These are phyloP conservation scores for Benincasa hispida DNA, from an alignment of 306 rosid genomes.

Conservation along the genomic window DNA sequence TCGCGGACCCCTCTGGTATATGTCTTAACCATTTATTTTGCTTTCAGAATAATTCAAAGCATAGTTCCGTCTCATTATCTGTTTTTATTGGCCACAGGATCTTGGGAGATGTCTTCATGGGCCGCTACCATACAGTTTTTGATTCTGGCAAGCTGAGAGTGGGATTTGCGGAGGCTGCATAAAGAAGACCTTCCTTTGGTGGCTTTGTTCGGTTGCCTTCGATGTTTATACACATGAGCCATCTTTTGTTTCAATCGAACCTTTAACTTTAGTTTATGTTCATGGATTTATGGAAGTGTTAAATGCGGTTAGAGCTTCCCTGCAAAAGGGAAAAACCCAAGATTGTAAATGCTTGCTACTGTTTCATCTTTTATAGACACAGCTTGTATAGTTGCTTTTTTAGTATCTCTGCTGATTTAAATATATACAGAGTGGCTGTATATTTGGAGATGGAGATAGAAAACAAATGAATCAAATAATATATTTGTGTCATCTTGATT, in stretches of 20 bases:
- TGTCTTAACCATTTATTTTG: not conserved
- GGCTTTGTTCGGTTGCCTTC: not conserved
- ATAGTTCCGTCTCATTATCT: conserved; percentile 9
- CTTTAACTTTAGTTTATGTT: not conserved
- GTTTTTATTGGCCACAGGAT: conserved; percentile 40
- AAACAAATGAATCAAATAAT: not conserved
- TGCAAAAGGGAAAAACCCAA: not conserved
- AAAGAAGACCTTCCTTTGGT: conserved; percentile 6
- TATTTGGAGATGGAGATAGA: not conserved
- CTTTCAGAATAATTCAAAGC: not conserved
- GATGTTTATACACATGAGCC: not conserved
- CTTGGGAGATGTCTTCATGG: conserved; percentile 92
- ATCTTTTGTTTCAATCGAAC: not conserved
- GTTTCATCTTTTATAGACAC: not conserved
- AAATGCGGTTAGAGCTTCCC: not conserved
- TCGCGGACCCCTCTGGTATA: conserved; percentile 87
- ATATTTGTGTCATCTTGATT: not conserved
- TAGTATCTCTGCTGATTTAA: not conserved
- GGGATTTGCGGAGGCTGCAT: conserved; percentile 86
- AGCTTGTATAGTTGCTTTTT: not conserved
- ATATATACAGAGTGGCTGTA: not conserved
- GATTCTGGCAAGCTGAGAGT: conserved; percentile 64
- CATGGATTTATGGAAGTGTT: not conserved
- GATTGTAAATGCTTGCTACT: conserved; percentile 3
- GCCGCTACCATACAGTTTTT: conserved; percentile 77